Evolutionary conservation across 257 asterid genomes (phyloP).

Genomic region (Sherardia arvensis): DNA sequence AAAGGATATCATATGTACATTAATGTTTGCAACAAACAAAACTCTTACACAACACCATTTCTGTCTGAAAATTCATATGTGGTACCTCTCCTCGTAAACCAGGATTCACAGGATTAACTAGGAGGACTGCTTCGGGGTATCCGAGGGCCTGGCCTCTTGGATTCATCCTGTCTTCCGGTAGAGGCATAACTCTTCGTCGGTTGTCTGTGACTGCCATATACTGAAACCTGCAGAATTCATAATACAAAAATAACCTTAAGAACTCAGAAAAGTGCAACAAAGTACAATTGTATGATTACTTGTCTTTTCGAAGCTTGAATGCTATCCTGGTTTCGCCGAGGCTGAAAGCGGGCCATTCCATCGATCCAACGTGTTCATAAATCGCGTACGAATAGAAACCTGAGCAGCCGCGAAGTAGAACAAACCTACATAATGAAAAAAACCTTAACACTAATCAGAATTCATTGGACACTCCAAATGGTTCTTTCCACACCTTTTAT

Average conservation of each 20-base stretch:
- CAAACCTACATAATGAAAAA: conserved; percentile 32
- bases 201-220: conserved; percentile 74
- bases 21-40: no score
- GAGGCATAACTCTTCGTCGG: conserved; percentile 62
- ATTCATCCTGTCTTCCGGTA: conserved; percentile 64
- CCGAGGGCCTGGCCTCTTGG: conserved; percentile 55
- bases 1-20: not conserved
- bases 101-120: conserved; percentile 60
- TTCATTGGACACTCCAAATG: no score
- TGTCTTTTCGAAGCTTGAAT: conserved; percentile 72
- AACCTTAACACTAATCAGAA: not conserved
- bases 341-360: conserved; percentile 75
- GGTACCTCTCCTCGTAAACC: conserved; percentile 62
- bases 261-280: not conserved
- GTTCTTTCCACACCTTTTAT: conserved; percentile 42
- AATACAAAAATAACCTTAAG: not conserved
- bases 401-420: conserved; percentile 58
- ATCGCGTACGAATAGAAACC: conserved; percentile 76
- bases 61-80: no score
- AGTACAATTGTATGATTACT: conserved; percentile 20
- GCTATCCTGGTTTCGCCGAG: conserved; percentile 66
- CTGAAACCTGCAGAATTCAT: conserved; percentile 40
- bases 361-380: conserved; percentile 57
- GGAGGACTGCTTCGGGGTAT: conserved; percentile 69
- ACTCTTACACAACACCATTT: no score